Evolutionary conservation across 2,329 filamentous ascomycete genomes (phyloP), one percentile per base, ranked within the genome.

Genomic region (Alternaria sp.): DNA sequence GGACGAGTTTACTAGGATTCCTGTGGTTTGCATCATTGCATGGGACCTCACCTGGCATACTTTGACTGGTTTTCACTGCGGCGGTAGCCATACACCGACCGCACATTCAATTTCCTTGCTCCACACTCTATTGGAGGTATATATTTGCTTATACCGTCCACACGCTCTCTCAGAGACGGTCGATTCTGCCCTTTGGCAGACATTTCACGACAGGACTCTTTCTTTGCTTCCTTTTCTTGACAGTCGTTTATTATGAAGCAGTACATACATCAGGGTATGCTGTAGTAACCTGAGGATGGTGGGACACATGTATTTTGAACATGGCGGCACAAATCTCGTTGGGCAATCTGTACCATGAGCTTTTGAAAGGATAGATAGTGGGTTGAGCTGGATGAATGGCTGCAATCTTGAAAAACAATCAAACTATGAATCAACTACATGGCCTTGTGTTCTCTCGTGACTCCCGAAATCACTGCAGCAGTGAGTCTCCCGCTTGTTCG

Each of bases 1-100:
- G 70, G 73, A 72, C 46, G 54, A 65, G 70, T 74, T 75, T 75
- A 26, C 69, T 74, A 73, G 63, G 61, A 55, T 57, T 58, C 57
- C 58, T 63, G 60, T 63, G 60, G 56, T 58, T 63, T 63, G 60
- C 61, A 68, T 68, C 41, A 63, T 61, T 58, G 61, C 51, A 67
- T 59, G 61, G 46, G 49, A 61, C 49, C 51, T 57, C 60, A 66
- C 71, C 62, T 74, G 68, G 69, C 65, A 70, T 75, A 75, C 71
- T 70, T 76, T 71, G 71, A 77, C 72, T 69, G 67, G 69, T 64
- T 49, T 65, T 12, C 21, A 21, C 25, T 63, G 63, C 60, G 63
- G 66, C 69, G 63, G 64, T 44, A 66, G 37, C 67, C 54, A 69
- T 64, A 60, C 61, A 66, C 69, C 56, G 57, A 20, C 51, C 57